Base-by-base conservation (phyloP, 805 yeast genomes). In the Lipomyces yamadae region DNA sequence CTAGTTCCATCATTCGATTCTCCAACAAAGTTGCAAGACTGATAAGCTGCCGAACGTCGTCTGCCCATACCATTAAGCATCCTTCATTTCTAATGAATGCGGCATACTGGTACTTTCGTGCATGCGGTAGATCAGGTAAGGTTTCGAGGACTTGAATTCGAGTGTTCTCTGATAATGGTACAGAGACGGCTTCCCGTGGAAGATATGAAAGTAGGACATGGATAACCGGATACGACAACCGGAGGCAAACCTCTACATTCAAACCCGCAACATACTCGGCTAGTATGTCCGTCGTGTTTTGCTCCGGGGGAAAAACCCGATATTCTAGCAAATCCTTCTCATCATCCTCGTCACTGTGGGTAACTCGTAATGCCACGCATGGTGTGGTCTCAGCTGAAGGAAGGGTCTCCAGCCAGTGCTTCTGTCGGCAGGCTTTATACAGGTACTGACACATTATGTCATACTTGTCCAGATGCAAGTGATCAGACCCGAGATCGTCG, bases 31-130 rank as follows among this genome's bases (percentile, higher is more conserved):
- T 24, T 5, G 70, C 70, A 10, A 63, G 55, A 24, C 50, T 34
- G 24, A 61, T 34, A 35, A 63, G 35, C 37, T 52, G 54, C 11
- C 48, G 33, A 34, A 64, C 65, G 30, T 60, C 61, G 45, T 67
- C 70, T 11, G 70, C 62, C 70, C 70, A 67, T 39, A 67, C 66
- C 4, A 67, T 24, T 2, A 67, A 45, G 24, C 61, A 64, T 18
- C 56, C 56, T n/a, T 67, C 70, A 1, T 53, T 56, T 5, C 64
- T 48, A 30, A 67, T 57, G 48, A 64, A 67, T 6, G 70, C 70
- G 3, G 67, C 54, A 45, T 63, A 61, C 53, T 67, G 70, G 50
- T 61, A 58, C 52, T 61, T 63, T 8, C 70, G 59, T 8, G 66
- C 70, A 1, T 63, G 58, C 13, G 70, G 65, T n/a, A 67, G 70